Evolutionary conservation across 2,329 filamentous ascomycete genomes (phyloP), one percentile per base, ranked within the genome.

Genomic region (Penicillium freii): DNA sequence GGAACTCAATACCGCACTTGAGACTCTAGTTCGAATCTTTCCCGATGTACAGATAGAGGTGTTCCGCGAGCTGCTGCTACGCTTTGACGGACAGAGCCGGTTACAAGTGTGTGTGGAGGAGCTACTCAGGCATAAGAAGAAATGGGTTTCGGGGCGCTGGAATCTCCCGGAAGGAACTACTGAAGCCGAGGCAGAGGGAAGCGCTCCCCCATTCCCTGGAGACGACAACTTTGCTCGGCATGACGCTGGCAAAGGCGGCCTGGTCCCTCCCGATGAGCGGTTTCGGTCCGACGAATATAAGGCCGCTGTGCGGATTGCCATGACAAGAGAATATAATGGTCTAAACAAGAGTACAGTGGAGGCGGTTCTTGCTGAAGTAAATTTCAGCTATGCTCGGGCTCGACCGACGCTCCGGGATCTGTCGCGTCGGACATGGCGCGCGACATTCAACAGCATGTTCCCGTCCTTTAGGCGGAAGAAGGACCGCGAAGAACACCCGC

Each of bases 61-160:
- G 5, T 77, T 81, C 42, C 76, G 78, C 7, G 78, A 80, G 63
- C 62, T 81, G 29, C 69, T 81, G 21, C 62, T 73, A 5, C 74
- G 74, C 13, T 81, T 80, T 60, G 77, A 79, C 58, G 78, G 77
- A 11, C 66, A 75, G 45, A 81, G 78, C 58, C 71, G 77, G 51
- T 63, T 80, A 9, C 72, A 79, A 49, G 73, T 81, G 33, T 79
- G 76, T 53, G 76, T 77, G 9, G 78, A 80, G 58, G 77, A 80
- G 66, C 67, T 81, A 7, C 64, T 80, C 46, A 72, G 75, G 40
- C 72, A 80, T 60, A 77, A 78, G 58, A 69, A 75, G 43, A 71
- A 77, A 64, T 81, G 78, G 78, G 77, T 80, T 9, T 75, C 73
- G 19, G 78, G 78, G 5, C 69, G 78, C 46, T 77, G 77, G 75